Evolutionary conservation across 495 filamentous ascomycete genomes (phyloP), one percentile per base, ranked within the genome.

Genomic region (Talaromyces stipitatus): DNA sequence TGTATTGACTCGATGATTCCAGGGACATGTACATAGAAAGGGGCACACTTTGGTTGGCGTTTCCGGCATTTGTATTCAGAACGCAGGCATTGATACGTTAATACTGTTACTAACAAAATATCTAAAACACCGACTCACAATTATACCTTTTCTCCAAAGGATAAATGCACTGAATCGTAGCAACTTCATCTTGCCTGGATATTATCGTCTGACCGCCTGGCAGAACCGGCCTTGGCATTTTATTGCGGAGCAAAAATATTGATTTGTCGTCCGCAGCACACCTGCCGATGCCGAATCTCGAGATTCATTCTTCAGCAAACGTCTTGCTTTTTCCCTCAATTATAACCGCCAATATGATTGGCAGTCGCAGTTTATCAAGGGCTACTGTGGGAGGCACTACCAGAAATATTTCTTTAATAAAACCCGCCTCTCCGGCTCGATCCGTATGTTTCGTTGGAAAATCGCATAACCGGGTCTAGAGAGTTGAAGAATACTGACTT

Each of bases 191-290:
- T 22, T 27, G 1, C 7, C 23, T 2, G 2, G 2, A 7, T 7
- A n/a, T n/a, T 16, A 2, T 6, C 38, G 38, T 5, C 11, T 26
- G 48, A 27, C 48, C 24, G 33, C 24, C 36, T 14, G 54, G 54
- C 54, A 55, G 54, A 55, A 55, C 22, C 36, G 54, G 54, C 4
- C 29, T 54, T 38, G 51, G 51, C 50, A n/a, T n/a, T 47, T 33
- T n/a, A n/a, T n/a, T 52, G 20, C 22, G 36, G 32, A 55, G 8
- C 54, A 55, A 55, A 55, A 55, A 36, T 36, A 54, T 54, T 54
- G 24, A 33, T 41, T 41, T 55, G 36, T 55, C 38, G 10, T 45
- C 33, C 29, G 33, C 51, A 54, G 20, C 0, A 6, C 0, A 6
- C 8, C 22, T 28, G 26, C 50, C 23, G 50, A 52, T 30, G 26